These are phyloP conservation scores for Psilocybe tampanensis DNA, from an alignment of 768 basidiomycete genomes.

Conservation along the genomic window DNA sequence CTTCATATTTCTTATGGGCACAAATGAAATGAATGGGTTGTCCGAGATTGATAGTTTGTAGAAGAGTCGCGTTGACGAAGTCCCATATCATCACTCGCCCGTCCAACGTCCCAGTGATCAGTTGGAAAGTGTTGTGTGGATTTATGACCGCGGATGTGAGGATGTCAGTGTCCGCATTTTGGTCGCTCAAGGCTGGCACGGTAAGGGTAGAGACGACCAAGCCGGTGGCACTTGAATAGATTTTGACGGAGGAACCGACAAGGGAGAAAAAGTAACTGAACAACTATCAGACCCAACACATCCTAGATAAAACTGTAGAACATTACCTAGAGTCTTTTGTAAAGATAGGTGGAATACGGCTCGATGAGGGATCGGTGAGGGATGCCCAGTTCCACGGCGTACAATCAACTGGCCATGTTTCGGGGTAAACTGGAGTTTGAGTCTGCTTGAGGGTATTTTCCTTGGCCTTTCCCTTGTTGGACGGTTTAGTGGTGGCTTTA, in stretches of 20 bases:
- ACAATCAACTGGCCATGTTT: conserved; percentile 25
- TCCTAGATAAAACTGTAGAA: not conserved
- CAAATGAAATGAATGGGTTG: conserved; percentile 75
- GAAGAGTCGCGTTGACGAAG: conserved; percentile 79
- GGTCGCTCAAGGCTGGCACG: conserved; percentile 40
- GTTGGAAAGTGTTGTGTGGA: conserved; percentile 86
- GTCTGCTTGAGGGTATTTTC: conserved; percentile 29
- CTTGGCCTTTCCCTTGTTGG: conserved; percentile 55
- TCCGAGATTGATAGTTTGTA: conserved; percentile 72
- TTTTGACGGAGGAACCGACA: conserved; percentile 79
- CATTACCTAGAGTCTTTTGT: conserved; percentile 85
- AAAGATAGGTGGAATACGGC: conserved; percentile 72
- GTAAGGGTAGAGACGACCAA: conserved; percentile 84
- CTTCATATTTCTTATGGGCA: conserved; percentile 68
- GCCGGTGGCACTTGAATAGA: conserved; percentile 79
- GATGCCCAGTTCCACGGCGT: conserved; percentile 68
- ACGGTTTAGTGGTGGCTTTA: conserved; percentile 23
- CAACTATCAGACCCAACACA: conserved; percentile 2
- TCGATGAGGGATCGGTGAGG: conserved; percentile 69
- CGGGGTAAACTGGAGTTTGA: conserved; percentile 15
- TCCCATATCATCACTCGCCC: conserved; percentile 94
- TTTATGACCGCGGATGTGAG: conserved; percentile 79
- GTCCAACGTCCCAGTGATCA: conserved; percentile 83
- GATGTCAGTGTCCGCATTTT: conserved; percentile 42
- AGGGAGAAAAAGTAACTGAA: conserved; percentile 88